Conservation (phyloP, 352 stramenopile genomes). For the Globisporangium acanthophoron region DNA sequence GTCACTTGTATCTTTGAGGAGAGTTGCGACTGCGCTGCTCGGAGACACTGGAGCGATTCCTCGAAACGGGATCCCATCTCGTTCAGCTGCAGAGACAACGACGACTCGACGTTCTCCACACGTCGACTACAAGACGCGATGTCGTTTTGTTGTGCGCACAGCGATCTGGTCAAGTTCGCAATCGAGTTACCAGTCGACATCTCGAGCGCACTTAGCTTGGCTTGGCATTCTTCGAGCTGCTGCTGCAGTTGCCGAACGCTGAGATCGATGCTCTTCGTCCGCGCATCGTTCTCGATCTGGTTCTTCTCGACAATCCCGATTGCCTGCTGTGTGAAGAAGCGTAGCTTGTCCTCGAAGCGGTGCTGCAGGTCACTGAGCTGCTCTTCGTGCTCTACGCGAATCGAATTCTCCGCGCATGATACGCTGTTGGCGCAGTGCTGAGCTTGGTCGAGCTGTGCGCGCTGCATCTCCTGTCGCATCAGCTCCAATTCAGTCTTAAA, state of each 20-base stretch:
- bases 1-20: conserved; percentile 40
- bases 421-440: conserved; percentile 29
- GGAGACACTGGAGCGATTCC: conserved; percentile 23
- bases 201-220: conserved; percentile 21
- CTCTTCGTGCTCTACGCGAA: conserved; percentile 17
- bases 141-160: conserved; percentile 16
- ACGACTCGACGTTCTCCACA: conserved; percentile 22
- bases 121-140: conserved; percentile 15
- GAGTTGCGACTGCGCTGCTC: conserved; percentile 24
- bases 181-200: conserved; percentile 10
- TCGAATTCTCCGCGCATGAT: conserved; percentile 26
- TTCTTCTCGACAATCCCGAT: conserved; percentile 16
- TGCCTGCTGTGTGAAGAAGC: conserved; percentile 22
- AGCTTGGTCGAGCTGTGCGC: conserved; percentile 16
- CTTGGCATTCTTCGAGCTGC: conserved; percentile 17
- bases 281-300: conserved; percentile 18
- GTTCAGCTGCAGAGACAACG: conserved; percentile 19
- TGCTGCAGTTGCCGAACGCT: conserved; percentile 24
- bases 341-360: conserved; percentile 28
- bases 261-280: conserved; percentile 11
- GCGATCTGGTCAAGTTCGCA: conserved; percentile 1
- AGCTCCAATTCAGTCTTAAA: conserved; percentile 35
- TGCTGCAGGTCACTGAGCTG: conserved; percentile 22
- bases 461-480: conserved; percentile 21
- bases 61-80: conserved; percentile 11